Conservation (phyloP, 352 stramenopile species). For the Globisporangium recalcitrans region DNA sequence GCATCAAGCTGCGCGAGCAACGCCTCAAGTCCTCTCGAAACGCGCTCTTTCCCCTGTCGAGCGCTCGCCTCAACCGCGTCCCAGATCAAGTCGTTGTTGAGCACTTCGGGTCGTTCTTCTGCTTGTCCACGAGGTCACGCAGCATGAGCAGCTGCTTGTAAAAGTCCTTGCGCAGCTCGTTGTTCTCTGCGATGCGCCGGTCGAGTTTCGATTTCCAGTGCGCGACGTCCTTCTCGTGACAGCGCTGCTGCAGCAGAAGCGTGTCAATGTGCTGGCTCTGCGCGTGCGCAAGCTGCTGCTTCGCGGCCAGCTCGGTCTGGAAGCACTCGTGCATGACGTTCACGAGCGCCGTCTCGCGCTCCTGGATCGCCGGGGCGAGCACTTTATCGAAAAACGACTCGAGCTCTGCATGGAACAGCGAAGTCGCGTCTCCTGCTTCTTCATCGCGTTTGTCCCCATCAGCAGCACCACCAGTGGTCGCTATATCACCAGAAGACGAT, state of each 20-base stretch:
- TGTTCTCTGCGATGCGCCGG: slow-evolving; percentile 56
- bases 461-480: not conserved
- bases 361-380: slow-evolving; percentile 45
- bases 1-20: slow-evolving; percentile 35
- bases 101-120: slow-evolving; percentile 42
- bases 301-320: slow-evolving; percentile 31
- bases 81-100: slow-evolving; percentile 68
- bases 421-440: not conserved
- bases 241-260: slow-evolving; percentile 15
- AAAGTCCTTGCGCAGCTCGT: slow-evolving; percentile 59
- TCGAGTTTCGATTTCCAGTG: slow-evolving; percentile 58
- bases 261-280: slow-evolving; percentile 21
- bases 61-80: slow-evolving; percentile 43
- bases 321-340: slow-evolving; percentile 60
- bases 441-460: not conserved
- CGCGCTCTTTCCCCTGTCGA: slow-evolving; percentile 30
- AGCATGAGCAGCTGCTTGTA: slow-evolving; percentile 74
- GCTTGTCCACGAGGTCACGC: slow-evolving; percentile 56
- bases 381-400: slow-evolving; percentile 37
- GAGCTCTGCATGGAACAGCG: slow-evolving; percentile 21
- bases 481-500: not conserved
- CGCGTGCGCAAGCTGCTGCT: slow-evolving; percentile 19
- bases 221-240: slow-evolving; percentile 24
- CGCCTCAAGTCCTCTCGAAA: slow-evolving; percentile 40
- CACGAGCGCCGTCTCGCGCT: slow-evolving; percentile 44